These are phyloP conservation scores for Xylariaceae sp. DNA, from an alignment of 2,329 filamentous ascomycete species.

Conservation along the genomic window DNA sequence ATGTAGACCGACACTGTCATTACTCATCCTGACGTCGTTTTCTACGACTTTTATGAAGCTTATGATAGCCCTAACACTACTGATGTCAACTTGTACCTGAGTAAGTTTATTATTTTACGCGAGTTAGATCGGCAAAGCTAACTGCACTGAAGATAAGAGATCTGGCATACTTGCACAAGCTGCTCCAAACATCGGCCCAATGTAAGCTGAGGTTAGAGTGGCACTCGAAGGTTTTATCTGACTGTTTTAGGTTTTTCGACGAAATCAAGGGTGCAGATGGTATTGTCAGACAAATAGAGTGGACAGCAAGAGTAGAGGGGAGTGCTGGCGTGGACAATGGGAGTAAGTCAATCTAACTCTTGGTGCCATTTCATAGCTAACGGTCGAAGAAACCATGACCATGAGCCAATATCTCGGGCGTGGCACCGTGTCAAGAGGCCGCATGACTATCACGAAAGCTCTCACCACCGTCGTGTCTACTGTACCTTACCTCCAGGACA, in stretches of 20 bases:
- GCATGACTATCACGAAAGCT: slow-evolving; percentile 64
- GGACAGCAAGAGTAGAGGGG: slow-evolving; percentile 69
- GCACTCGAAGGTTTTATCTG: not conserved
- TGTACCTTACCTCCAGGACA: slow-evolving; percentile 65
- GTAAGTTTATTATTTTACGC: slow-evolving; percentile 33
- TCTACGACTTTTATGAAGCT: slow-evolving; percentile 71
- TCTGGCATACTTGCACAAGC: slow-evolving; percentile 69
- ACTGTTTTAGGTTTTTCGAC: slow-evolving; percentile 56
- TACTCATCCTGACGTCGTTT: slow-evolving; percentile 52
- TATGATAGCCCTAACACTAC: slow-evolving; percentile 55
- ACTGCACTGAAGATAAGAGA: slow-evolving; percentile 45
- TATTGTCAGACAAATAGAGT: slow-evolving; percentile 68
- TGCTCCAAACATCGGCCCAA: slow-evolving; percentile 69
- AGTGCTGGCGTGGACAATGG: slow-evolving; percentile 49
- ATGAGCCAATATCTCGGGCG: slow-evolving; percentile 69
- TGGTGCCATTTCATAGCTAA: slow-evolving; percentile 13
- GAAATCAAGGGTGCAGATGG: slow-evolving; percentile 64
- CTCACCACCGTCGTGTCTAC: slow-evolving; percentile 65
- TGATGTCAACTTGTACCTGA: slow-evolving; percentile 54
- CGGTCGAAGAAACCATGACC: slow-evolving; percentile 52
- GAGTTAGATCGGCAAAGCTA: not conserved
- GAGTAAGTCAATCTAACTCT: slow-evolving; percentile 37
- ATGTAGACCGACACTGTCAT: slow-evolving; percentile 54
- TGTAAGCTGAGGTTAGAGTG: slow-evolving; percentile 44
- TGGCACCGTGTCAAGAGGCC: slow-evolving; percentile 66